Evolutionary conservation across 208 protist species (phyloP).

Genomic region (Crithidia fasciculata): DNA sequence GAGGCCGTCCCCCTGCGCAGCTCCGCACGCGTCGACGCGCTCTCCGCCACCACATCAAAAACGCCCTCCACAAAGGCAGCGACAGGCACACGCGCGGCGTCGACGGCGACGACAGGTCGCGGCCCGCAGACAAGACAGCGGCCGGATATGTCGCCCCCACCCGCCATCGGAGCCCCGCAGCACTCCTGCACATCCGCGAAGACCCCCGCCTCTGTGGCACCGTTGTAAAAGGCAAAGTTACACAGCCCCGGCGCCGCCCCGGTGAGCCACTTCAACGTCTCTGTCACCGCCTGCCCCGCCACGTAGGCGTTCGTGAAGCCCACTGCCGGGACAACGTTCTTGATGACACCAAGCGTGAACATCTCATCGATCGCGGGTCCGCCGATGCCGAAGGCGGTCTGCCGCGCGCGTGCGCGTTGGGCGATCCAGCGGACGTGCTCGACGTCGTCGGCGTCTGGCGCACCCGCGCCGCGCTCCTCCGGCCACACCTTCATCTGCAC

Average conservation of each 20-base stretch:
- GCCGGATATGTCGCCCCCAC: slow-evolving; percentile 26
- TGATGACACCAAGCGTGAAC: slow-evolving; percentile 95
- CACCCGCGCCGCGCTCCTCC: slow-evolving; percentile 30
- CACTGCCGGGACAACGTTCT: slow-evolving; percentile 99
- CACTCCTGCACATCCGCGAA: slow-evolving; percentile 27
- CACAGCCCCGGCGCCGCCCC: slow-evolving; percentile 69
- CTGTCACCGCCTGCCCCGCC: slow-evolving; percentile 90
- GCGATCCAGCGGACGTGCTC: slow-evolving; percentile 93
- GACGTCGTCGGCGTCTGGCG: slow-evolving; percentile 88
- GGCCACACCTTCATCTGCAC: slow-evolving; percentile 75
- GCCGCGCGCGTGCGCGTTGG: slow-evolving; percentile 78
- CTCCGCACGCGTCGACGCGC: background rate
- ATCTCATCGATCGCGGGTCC: slow-evolving; percentile 87
- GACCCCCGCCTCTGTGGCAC: slow-evolving; percentile 46
- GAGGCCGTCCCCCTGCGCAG: slow-evolving; percentile 14
- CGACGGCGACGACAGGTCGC: slow-evolving; percentile 41
- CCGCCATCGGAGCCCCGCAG: slow-evolving; percentile 19
- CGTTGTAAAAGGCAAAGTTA: slow-evolving; percentile 96
- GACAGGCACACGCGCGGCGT: slow-evolving; percentile 19
- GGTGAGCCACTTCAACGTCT: slow-evolving; percentile 94
- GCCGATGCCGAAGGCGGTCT: slow-evolving; percentile 89
- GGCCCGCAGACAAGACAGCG: slow-evolving; percentile 72
- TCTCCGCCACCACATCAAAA: slow-evolving; percentile 13
- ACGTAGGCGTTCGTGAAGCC: slow-evolving; percentile 98
- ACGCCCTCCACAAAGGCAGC: slow-evolving; percentile 26